A percentile compares a stretch with the other conserved stretches of the same genome.
Conservation (phyloP, 2,329 filamentous ascomycete species). For the Ascocoryne sarcoides region DNA sequence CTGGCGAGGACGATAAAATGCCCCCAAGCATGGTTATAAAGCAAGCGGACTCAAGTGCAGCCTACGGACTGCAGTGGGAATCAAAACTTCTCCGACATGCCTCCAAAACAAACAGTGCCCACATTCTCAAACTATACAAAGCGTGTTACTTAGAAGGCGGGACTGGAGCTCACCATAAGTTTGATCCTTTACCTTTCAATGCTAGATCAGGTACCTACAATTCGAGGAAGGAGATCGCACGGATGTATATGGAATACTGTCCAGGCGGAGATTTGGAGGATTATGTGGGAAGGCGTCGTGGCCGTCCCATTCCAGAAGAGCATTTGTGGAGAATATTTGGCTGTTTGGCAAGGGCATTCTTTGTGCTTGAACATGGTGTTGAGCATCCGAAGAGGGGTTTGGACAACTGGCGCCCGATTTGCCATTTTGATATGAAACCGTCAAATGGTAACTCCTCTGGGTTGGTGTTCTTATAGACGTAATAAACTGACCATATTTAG, state of each 20-base stretch:
- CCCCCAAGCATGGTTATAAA: no score
- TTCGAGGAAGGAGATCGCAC: neutral
- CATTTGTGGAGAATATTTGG: conserved; percentile 8
- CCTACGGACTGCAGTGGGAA: no score
- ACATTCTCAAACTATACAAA: conserved; percentile 6
- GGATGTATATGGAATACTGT: conserved; percentile 8
- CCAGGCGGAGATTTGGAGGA: conserved; percentile 1
- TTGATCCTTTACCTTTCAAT: neutral
- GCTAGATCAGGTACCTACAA: neutral
- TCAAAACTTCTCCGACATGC: neutral
- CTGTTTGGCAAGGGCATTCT: conserved; percentile 7
- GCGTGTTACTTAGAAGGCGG: conserved; percentile 1
- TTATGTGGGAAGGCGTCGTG: neutral
- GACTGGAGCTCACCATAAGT: neutral
- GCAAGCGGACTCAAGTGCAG: no score
- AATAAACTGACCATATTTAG: no score
- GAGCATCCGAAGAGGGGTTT: neutral
- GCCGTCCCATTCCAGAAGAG: conserved; percentile 2
- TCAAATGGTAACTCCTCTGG: conserved; percentile 27
- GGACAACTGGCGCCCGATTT: conserved; percentile 1
- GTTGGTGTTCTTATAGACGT: conserved; percentile 36
- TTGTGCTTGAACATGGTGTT: conserved; percentile 4
- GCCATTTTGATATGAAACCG: conserved; percentile 12
- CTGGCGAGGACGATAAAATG: neutral
- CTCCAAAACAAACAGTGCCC: neutral